These are phyloP conservation scores for Ophiostoma sp. DNA, from an alignment of 2,329 filamentous ascomycete species.

Conservation along the genomic window DNA sequence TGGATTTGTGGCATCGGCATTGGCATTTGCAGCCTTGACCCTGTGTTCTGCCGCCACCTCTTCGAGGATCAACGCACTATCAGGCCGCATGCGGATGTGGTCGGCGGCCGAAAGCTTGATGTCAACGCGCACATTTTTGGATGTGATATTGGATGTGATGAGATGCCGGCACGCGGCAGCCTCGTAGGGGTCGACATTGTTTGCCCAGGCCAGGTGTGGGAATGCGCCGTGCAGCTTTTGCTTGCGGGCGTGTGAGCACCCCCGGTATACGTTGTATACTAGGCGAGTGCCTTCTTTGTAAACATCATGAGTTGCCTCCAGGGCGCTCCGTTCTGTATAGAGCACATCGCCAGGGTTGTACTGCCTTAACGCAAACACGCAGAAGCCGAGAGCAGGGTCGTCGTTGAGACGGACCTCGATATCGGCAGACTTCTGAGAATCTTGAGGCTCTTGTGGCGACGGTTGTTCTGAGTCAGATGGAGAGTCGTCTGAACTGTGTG, in stretches of 20 bases:
- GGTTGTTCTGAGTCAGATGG: not conserved
- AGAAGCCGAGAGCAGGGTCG: constrained; percentile 30
- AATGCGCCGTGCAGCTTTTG: constrained; percentile 27
- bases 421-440: not conserved
- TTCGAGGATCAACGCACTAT: constrained; percentile 15
- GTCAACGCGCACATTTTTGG: constrained; percentile 16
- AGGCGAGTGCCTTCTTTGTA: constrained; percentile 24
- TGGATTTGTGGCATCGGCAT: not conserved
- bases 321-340: constrained; percentile 30
- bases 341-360: constrained; percentile 29
- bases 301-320: constrained; percentile 28
- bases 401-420: constrained; percentile 25
- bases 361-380: constrained; percentile 32
- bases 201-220: constrained; percentile 27
- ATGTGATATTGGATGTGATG: constrained; percentile 21
- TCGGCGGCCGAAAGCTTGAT: constrained; percentile 23
- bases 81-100: constrained; percentile 28
- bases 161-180: constrained; percentile 23
- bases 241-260: constrained; percentile 12
- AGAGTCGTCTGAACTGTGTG: not conserved
- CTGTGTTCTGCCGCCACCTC: not conserved
- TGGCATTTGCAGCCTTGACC: too few relatives aligned
- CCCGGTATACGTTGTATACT: constrained; percentile 23
- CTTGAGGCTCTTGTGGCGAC: not conserved
- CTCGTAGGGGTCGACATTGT: constrained; percentile 23